These are phyloP conservation scores for Nicotiana tabacum DNA, from an alignment of 257 asterid species.

Conservation along the genomic window DNA sequence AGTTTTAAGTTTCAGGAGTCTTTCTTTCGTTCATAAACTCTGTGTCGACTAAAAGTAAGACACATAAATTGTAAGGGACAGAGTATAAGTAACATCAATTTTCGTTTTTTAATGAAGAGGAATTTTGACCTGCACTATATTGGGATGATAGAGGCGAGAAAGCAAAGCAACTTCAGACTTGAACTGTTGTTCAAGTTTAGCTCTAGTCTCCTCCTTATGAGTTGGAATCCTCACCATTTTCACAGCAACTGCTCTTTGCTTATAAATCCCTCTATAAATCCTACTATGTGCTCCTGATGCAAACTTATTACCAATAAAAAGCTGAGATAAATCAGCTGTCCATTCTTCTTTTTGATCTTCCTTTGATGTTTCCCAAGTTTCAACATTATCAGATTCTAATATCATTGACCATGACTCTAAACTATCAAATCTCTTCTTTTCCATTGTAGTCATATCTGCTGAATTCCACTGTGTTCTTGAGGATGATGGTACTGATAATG, in stretches of 20 bases:
- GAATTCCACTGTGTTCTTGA: constrained; percentile 33
- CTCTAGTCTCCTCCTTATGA: constrained; percentile 37
- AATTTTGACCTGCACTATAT: constrained; percentile 32
- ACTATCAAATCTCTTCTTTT: constrained; percentile 85
- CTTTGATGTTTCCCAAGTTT: constrained; percentile 69
- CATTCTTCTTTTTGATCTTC: constrained; percentile 47
- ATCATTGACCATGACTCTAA: constrained; percentile 98
- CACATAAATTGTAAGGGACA: too few relatives aligned
- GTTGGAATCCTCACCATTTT: constrained; percentile 47
- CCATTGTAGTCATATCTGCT: constrained; percentile 50
- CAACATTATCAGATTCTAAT: constrained; percentile 82
- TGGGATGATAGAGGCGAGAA: constrained; percentile 40
- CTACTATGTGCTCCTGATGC: constrained; percentile 47
- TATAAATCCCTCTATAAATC: constrained; percentile 40
- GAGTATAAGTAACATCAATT: too few relatives aligned
- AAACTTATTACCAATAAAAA: constrained; percentile 41
- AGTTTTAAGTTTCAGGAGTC: background rate
- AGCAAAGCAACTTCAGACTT: constrained; percentile 45
- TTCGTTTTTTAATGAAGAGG: background rate
- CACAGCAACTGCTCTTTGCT: constrained; percentile 44
- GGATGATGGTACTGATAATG: constrained; percentile 42
- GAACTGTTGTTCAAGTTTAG: constrained; percentile 39
- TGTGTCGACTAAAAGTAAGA: too few relatives aligned
- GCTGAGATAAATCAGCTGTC: constrained; percentile 44
- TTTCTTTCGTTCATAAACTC: too few relatives aligned